Base-by-base conservation (phyloP, 2,329 filamentous ascomycete species). In the Colletotrichum ledebouriae region DNA sequence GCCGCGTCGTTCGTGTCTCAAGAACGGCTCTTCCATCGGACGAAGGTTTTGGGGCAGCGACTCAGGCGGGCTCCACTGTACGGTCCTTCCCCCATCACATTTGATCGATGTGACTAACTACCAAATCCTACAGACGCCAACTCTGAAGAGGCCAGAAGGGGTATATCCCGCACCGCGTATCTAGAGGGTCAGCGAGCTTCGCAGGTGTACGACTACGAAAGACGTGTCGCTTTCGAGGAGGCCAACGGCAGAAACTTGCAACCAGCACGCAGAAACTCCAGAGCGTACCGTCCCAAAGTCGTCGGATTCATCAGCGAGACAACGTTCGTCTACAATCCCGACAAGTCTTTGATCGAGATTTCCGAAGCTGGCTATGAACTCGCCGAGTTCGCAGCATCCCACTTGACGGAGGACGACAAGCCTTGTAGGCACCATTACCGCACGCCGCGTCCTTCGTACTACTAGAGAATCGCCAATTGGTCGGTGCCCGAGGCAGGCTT, bases 51-150 rank as follows among this genome's bases (percentile, higher is more conserved):
- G 39, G 20, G 55, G 55, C 2, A 17, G 37, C 39, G 55, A 58
- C 2, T n/a, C 55, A 0, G 55, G 55, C 3, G 55, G 55, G 5
- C 2, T 12, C 1, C 46, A 34, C 41, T 58, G 41, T 58, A 29
- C 11, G 55, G 0, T 3, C 15, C 10, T n/a, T 34, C 33, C 2
- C 10, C 0, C 25, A n/a, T 29, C 10, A 0, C 9, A 2, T 1
- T 11, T 12, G 12, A 11, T 34, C 12, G 10, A 10, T 0, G 15
- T 7, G 0, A 25, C 49, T 52, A 0, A 52, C 39, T n/a, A 7
- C 20, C 29, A 1, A 7, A 29, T 12, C 9, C 0, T 12, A 7
- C 15, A 58, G 55, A 58, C 25, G 22, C 17, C 6, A 10, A 46
- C 6, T 46, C 41, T 15, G 13, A 33, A n/a, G 55, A 29, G 29